Conservation (phyloP, 2,329 filamentous ascomycete genomes). For the Metarhizium brunneum region DNA sequence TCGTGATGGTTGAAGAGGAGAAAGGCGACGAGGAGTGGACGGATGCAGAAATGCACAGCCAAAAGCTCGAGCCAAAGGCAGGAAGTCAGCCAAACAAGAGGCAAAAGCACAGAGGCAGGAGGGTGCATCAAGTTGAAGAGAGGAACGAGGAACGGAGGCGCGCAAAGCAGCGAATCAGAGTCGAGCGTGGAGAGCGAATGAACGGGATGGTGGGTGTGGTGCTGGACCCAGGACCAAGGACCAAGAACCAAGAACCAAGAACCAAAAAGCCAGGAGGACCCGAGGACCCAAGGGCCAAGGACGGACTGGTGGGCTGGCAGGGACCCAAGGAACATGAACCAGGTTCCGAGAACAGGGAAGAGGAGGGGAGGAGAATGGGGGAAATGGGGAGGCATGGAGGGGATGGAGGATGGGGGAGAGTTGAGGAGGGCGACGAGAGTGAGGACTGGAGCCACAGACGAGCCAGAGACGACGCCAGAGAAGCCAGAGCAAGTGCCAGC, state of each 20-base stretch:
- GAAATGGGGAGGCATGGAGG: too few relatives aligned
- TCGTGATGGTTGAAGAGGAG: conserved; percentile 1
- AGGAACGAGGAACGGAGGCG: neutral
- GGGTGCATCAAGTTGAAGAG: neutral
- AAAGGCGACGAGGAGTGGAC: neutral
- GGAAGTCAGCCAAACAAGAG: neutral
- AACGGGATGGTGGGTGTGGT: neutral
- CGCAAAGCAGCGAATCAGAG: conserved; percentile 1
- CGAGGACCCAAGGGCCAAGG: neutral
- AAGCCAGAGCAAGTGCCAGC: too few relatives aligned
- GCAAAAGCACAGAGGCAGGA: neutral
- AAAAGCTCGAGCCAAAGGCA: neutral
- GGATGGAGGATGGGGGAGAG: too few relatives aligned
- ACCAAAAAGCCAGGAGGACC: too few relatives aligned
- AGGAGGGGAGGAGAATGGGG: too few relatives aligned
- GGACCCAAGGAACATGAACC: neutral
- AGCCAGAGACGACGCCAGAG: too few relatives aligned
- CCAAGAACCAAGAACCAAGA: neutral
- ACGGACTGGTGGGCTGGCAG: neutral
- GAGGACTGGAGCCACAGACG: too few relatives aligned
- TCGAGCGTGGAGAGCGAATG: neutral
- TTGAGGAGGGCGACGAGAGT: too few relatives aligned
- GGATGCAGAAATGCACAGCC: neutral
- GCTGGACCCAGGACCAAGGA: conserved; percentile 5
- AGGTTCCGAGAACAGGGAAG: too few relatives aligned